These are phyloP conservation scores for Eimeria praecox DNA, from an alignment of 169 alveolate species.

Conservation along the genomic window DNA sequence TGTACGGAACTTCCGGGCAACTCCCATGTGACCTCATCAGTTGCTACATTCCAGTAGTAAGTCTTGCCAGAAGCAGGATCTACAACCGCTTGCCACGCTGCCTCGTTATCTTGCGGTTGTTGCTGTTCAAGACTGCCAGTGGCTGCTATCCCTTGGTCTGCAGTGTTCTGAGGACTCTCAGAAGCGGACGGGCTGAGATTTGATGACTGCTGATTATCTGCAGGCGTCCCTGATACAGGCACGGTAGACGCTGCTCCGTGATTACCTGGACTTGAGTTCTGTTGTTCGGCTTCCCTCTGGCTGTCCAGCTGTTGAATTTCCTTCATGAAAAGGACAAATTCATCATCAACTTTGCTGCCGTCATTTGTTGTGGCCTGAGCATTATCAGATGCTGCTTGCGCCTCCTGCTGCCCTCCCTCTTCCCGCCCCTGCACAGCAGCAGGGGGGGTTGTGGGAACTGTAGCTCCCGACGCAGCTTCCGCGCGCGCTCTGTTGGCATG, in stretches of 20 bases:
- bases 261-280: not conserved
- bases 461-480: not conserved
- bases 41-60: constrained; percentile 58
- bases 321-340: constrained; percentile 63
- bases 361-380: not conserved
- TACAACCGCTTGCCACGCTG: constrained; percentile 62
- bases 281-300: constrained; percentile 33
- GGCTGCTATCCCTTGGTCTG: not conserved
- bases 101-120: constrained; percentile 1
- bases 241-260: not conserved
- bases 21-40: constrained; percentile 73
- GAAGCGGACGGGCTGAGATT: not conserved
- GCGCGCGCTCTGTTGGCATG: constrained; percentile 8
- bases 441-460: constrained; percentile 25
- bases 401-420: constrained; percentile 49
- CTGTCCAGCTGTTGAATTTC: constrained; percentile 66
- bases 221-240: not conserved
- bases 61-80: constrained; percentile 61
- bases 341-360: constrained; percentile 56
- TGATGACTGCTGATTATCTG: not conserved
- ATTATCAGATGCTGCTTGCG: not conserved
- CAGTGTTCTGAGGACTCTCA: constrained; percentile 15
- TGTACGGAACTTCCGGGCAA: constrained; percentile 3
- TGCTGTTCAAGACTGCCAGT: not conserved
- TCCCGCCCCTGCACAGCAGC: constrained; percentile 13